Evolutionary conservation across 495 filamentous ascomycete genomes (phyloP).

Genomic region (Melanomma pulvis-pyrius): DNA sequence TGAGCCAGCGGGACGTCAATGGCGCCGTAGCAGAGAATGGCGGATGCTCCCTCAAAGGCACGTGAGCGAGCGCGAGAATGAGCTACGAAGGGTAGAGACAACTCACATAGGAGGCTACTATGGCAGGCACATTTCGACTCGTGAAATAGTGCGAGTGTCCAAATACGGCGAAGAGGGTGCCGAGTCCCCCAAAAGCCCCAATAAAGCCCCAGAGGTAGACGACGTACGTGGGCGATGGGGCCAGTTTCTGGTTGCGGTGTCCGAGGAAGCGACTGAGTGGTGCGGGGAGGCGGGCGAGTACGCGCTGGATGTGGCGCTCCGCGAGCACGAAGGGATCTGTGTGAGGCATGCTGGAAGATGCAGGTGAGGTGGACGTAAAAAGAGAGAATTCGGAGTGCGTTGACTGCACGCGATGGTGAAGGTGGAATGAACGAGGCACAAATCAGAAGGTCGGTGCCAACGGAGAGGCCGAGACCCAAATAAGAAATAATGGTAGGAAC

Average conservation of each 20-base stretch:
- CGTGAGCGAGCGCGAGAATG: neutral
- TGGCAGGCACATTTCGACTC: conserved; percentile 1
- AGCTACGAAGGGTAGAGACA: neutral
- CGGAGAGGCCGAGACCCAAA: neutral
- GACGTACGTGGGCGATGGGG: neutral
- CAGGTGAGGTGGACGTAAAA: neutral
- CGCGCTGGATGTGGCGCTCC: conserved; percentile 11
- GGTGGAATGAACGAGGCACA: neutral
- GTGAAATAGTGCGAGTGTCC: conserved; percentile 11
- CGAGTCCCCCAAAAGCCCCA: conserved; percentile 21
- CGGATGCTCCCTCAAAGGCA: conserved; percentile 18
- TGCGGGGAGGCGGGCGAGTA: conserved; percentile 1
- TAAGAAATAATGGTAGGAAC: no score
- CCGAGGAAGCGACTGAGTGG: conserved; percentile 20
- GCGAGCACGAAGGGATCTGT: neutral
- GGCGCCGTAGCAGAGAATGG: conserved; percentile 25
- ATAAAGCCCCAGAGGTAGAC: conserved; percentile 19
- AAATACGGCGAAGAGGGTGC: conserved; percentile 16
- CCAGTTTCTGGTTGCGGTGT: conserved; percentile 6
- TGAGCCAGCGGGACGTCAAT: conserved; percentile 29
- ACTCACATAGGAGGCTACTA: conserved; percentile 25
- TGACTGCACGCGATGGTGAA: neutral
- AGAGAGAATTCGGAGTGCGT: neutral
- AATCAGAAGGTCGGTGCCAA: no score
- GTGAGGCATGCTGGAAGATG: neutral